Base-by-base conservation (phyloP, 2,329 filamentous ascomycete genomes). In the Leptoxyphium fumago region DNA sequence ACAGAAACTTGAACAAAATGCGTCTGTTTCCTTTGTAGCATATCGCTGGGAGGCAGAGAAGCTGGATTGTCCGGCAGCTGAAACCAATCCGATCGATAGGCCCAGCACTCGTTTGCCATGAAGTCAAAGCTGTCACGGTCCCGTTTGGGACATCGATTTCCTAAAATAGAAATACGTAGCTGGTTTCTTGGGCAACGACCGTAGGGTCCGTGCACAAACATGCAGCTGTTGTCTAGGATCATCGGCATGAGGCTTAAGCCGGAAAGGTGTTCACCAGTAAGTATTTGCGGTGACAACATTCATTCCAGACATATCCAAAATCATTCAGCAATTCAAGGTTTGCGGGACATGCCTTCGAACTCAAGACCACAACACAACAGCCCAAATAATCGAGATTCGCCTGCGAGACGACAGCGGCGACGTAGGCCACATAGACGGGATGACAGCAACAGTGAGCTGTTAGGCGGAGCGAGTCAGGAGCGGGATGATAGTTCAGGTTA, bases 401-500 rank as follows among this genome's bases (percentile, higher is more conserved):
- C 53, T 17, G 50, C 54, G 15, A 51, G 58, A 11, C 50, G 58
- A 38, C 50, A 61, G 41, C 50, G 57, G 32, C 48, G 55, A 29
- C 44, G 58, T 43, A 48, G 56, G 42, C 56, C 57, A 14, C 60
- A 62, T 47, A 59, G 59, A 32, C 53, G 59, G 13, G 54, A 50
- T 15, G 59, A 62, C 49, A 62, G 59, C 48, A 55, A 57, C 39
- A 56, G 60, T 43, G 55, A 58, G 29, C 46, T 58, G 18, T 40
- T 46, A 29, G 46, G 49, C 5, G 44, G 39, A 10, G 44, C 29
- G 30, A 43, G 39, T 15, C 41, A 40, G 6, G 39, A 42, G 13
- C 17, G 36, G 13, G n/a, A 28, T 29, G 28, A 39, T 10, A 36
- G 39, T 5, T 46, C 51, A 10, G 47, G 45, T n/a, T 43, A 51